Percentiles rank a stretch among this genome's conserved stretches.
These are phyloP conservation scores for Penicillium crustosum DNA, from an alignment of 2,329 filamentous ascomycete genomes.

Conservation along the genomic window DNA sequence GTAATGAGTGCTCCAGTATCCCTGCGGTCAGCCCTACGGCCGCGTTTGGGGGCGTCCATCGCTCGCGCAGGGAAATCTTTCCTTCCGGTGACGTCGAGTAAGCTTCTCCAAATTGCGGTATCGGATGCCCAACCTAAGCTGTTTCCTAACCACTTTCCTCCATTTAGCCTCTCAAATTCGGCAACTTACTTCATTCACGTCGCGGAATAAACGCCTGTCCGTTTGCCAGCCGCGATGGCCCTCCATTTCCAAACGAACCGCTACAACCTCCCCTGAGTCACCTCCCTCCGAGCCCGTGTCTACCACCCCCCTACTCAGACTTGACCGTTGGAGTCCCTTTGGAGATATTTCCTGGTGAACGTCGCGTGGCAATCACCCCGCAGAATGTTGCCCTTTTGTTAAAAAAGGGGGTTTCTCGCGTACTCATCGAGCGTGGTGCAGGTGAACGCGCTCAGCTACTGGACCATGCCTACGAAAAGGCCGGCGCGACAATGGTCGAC, in stretches of 20 bases:
- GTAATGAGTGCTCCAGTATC: slow-evolving; percentile 29
- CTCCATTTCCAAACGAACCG: slow-evolving; percentile 20
- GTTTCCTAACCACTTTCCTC: neutral
- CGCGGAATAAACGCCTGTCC: slow-evolving; percentile 6
- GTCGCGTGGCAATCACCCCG: slow-evolving; percentile 80
- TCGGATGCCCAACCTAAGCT: neutral
- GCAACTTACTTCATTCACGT: slow-evolving; percentile 12
- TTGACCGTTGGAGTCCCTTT: slow-evolving; percentile 76
- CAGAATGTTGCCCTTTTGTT: slow-evolving; percentile 77
- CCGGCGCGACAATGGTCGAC: slow-evolving; percentile 75
- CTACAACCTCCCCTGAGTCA: slow-evolving; percentile 20
- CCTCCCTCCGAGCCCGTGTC: slow-evolving; percentile 25
- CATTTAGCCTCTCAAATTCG: slow-evolving; percentile 21
- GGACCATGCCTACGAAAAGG: slow-evolving; percentile 73
- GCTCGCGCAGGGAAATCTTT: slow-evolving; percentile 24
- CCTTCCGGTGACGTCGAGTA: slow-evolving; percentile 23
- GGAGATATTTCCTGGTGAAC: slow-evolving; percentile 76
- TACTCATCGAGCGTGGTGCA: slow-evolving; percentile 79
- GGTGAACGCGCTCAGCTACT: slow-evolving; percentile 74
- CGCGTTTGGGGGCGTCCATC: slow-evolving; percentile 26
- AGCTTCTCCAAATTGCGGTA: slow-evolving; percentile 10
- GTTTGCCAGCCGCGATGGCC: slow-evolving; percentile 15
- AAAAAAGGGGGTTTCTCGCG: slow-evolving; percentile 78
- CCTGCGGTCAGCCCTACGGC: slow-evolving; percentile 29
- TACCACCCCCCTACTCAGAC: slow-evolving; percentile 63